Evolutionary conservation across 306 rosid genomes (phyloP).

Genomic region (Erythrophleum fordii): DNA sequence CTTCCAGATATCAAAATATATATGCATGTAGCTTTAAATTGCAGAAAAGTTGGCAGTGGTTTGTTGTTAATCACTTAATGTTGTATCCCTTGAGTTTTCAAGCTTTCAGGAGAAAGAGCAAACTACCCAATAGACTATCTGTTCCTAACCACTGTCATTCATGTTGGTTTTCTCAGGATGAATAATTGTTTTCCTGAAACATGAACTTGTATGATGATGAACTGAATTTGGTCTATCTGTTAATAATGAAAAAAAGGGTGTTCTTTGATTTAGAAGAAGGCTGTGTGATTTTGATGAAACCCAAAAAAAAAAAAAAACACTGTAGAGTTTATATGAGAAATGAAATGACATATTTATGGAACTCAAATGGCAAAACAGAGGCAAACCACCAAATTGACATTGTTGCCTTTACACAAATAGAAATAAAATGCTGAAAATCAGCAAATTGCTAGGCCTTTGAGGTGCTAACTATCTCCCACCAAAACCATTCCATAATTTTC

Average conservation of each 20-base stretch:
- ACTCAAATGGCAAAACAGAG: too few species aligned
- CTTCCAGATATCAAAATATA: neutral
- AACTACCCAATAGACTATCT: neutral
- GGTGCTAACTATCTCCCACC: too few species aligned
- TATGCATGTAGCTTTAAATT: neutral
- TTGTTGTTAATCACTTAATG: neutral
- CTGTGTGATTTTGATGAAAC: too few species aligned
- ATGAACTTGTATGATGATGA: conserved; percentile 3
- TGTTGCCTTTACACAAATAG: too few species aligned
- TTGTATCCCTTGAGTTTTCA: neutral
- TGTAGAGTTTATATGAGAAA: too few species aligned
- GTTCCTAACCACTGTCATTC: neutral
- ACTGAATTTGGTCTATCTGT: neutral
- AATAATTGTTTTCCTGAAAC: conserved; percentile 19
- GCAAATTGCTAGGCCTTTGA: too few species aligned
- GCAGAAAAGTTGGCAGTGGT: neutral
- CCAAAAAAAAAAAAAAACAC: too few species aligned
- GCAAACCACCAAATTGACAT: too few species aligned
- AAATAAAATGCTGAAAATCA: too few species aligned
- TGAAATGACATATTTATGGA: too few species aligned
- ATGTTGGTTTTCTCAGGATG: conserved; percentile 1
- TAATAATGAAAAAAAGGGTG: neutral
- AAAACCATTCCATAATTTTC: too few species aligned
- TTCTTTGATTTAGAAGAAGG: too few species aligned
- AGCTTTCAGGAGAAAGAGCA: neutral